These are phyloP conservation scores for Penicillium nordicum DNA, from an alignment of 2,329 filamentous ascomycete genomes.

Conservation along the genomic window DNA sequence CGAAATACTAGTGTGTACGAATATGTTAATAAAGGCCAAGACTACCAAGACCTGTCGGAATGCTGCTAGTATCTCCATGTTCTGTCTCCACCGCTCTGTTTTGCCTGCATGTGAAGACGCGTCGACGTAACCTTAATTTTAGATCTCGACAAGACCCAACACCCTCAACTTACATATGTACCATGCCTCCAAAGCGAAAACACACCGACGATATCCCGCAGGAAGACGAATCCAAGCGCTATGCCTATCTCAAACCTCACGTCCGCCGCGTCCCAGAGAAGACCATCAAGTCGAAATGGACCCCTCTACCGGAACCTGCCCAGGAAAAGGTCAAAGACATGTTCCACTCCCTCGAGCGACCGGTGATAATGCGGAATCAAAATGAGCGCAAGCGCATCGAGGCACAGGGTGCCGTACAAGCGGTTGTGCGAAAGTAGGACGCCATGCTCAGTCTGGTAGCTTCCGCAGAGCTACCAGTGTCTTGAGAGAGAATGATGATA, in stretches of 20 bases:
- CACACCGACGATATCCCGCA: slow-evolving; percentile 19
- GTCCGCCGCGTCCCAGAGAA: slow-evolving; percentile 42
- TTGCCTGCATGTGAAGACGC: slow-evolving; percentile 19
- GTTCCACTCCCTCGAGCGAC: slow-evolving; percentile 41
- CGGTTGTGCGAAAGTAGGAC: slow-evolving; percentile 43
- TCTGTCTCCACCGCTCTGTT: slow-evolving; percentile 15
- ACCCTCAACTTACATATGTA: not conserved
- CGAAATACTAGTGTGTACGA: not conserved
- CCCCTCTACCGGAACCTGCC: slow-evolving; percentile 41
- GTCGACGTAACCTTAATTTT: slow-evolving; percentile 9
- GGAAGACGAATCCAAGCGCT: slow-evolving; percentile 27
- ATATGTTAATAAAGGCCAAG: not conserved
- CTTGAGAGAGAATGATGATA: not conserved
- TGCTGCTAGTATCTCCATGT: not conserved
- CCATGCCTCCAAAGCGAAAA: slow-evolving; percentile 32
- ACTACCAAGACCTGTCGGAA: not conserved
- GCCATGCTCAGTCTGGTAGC: not conserved
- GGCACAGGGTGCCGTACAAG: slow-evolving; percentile 40
- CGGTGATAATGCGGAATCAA: slow-evolving; percentile 42
- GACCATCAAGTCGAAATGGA: slow-evolving; percentile 47
- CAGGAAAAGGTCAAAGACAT: slow-evolving; percentile 44
- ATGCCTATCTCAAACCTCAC: slow-evolving; percentile 40
- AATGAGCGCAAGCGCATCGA: slow-evolving; percentile 44
- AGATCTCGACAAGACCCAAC: not conserved
- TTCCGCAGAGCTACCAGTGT: not conserved